Conservation (phyloP, 2,329 filamentous ascomycete species). For the Diplodia sapinea region DNA sequence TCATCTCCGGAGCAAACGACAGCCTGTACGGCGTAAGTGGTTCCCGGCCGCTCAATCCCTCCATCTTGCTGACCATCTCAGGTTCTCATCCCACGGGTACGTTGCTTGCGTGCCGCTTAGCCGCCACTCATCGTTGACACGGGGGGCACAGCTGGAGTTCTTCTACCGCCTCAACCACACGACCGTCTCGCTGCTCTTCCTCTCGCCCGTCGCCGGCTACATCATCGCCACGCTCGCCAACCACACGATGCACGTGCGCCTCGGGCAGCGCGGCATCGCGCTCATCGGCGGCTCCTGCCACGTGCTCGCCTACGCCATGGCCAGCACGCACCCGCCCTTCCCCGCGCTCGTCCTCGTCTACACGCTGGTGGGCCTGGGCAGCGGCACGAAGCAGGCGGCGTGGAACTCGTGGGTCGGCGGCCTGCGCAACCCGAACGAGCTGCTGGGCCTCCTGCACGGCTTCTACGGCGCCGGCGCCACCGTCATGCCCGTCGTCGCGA, state of each 20-base stretch:
- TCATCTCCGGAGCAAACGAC: slow-evolving; percentile 74
- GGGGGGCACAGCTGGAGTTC: slow-evolving; percentile 57
- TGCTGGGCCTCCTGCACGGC: slow-evolving; percentile 74
- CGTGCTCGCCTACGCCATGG: slow-evolving; percentile 66
- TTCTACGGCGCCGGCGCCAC: slow-evolving; percentile 75
- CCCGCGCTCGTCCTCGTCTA: slow-evolving; percentile 69
- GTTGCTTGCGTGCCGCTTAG: not conserved
- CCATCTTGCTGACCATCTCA: slow-evolving; percentile 25
- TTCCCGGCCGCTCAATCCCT: not conserved
- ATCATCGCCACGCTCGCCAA: slow-evolving; percentile 49
- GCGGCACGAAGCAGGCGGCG: slow-evolving; percentile 68
- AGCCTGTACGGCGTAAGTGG: slow-evolving; percentile 64
- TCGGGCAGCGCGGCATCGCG: slow-evolving; percentile 73
- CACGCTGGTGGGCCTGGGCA: slow-evolving; percentile 71
- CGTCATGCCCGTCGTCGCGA: slow-evolving; percentile 71
- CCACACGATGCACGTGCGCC: slow-evolving; percentile 47
- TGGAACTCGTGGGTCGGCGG: slow-evolving; percentile 71
- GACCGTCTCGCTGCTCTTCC: slow-evolving; percentile 69
- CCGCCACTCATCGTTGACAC: not conserved
- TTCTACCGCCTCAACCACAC: slow-evolving; percentile 69
- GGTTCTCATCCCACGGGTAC: slow-evolving; percentile 59
- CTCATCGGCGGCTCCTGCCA: slow-evolving; percentile 68
- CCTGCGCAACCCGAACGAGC: slow-evolving; percentile 74
- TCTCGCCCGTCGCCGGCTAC: slow-evolving; percentile 66
- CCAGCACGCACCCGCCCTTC: slow-evolving; percentile 72